Evolutionary conservation across 2,329 filamentous ascomycete genomes (phyloP), one percentile per base, ranked within the genome.

Genomic region (Penicillium concentricum): DNA sequence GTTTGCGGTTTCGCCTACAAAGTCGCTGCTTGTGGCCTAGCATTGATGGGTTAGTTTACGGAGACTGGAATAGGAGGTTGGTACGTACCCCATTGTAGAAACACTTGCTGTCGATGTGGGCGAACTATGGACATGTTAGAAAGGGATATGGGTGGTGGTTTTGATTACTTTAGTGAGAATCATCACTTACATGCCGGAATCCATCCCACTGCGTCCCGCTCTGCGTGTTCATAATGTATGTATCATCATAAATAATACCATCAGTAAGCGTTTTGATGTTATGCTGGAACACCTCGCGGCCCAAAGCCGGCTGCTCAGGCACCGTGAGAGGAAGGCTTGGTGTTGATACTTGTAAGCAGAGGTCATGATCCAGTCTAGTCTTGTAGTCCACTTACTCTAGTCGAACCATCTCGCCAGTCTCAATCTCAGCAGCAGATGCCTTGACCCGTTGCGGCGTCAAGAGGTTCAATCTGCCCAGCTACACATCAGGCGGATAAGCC

Each of bases 371-470:
- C 2, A n/a, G 18, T 6, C 6, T 28, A 37, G 10, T 18, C 18
- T 34, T 15, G 34, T 41, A 32, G 39, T 60, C n/a, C 42, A 66
- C 70, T 59, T 66, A 81, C 79, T 85, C 81, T 32, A 84, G 73
- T 12, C 81, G 77, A 2, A 84, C 75, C 60, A 84, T 78, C 50
- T 85, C 81, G 15, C 84, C 84, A 3, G 79, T 82, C 44, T 71
- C 72, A 56, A 86, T 84, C 61, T 85, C 82, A 38, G 73, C 74
- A 2, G 79, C 71, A 3, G 84, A 82, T 12, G 78, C 78, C 45
- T 81, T 79, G 35, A 86, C 82, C 15, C 83, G 75, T 4, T 75
- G 69, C 0, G 82, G 82, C 0, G 83, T 86, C 16, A 85, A 73
- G 9, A 85, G 78, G 56, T 86, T 85, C 42, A 85, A 65, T 43